Evolutionary conservation across 192 early-diverging fungal genomes (phyloP), one percentile per base, ranked within the genome.

Genomic region (Coemansia sp.): DNA sequence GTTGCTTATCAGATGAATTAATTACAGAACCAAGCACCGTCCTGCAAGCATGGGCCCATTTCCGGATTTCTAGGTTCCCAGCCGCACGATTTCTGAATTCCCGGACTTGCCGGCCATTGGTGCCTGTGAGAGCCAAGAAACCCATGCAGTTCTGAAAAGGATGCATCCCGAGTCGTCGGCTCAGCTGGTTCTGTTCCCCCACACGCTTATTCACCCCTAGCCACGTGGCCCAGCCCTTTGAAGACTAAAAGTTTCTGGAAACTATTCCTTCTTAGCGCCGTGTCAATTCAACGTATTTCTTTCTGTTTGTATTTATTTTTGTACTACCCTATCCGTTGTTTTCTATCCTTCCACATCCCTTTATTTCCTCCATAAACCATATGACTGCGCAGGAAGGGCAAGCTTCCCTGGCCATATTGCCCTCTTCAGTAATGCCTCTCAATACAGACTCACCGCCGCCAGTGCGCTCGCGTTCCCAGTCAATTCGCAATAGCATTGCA

Each of bases 401-500:
- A 11, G 10, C 41, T 43, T 9, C 41, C 3, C 12, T 43, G 41
- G 15, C 10, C 41, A 43, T 43, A 9, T n/a, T 2, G 15, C 41
- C 41, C 12, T 37, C 58, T 37, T 17, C 58, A n/a, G 58, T 1
- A 43, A 12, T 22, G 4, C 17, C 22, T 6, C 41, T 6, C 41
- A 43, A 8, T 10, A 6, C 17, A 15, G 15, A n/a, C 22, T 32
- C 32, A 7, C 23, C 60, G 47, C 25, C n/a, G 32, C 47, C 57
- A 4, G 45, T 57, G 10, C 65, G 38, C 37, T 65, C 75, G 22
- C 66, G 62, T 12, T 58, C 69, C 25, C 65, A 58, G 49, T 65
- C 69, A 24, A 27, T 67, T 12, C 69, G 62, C 6, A 65, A 63
- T 17, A 67, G 60, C 41, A 52, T 65, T 32, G 49, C 58, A 12